A percentile compares a stretch with the other conserved stretches of the same genome.
phyloP scores from a whole-genome alignment of 768 basidiomycete species.

The Porphyrellus cyaneotinctus region DNA sequence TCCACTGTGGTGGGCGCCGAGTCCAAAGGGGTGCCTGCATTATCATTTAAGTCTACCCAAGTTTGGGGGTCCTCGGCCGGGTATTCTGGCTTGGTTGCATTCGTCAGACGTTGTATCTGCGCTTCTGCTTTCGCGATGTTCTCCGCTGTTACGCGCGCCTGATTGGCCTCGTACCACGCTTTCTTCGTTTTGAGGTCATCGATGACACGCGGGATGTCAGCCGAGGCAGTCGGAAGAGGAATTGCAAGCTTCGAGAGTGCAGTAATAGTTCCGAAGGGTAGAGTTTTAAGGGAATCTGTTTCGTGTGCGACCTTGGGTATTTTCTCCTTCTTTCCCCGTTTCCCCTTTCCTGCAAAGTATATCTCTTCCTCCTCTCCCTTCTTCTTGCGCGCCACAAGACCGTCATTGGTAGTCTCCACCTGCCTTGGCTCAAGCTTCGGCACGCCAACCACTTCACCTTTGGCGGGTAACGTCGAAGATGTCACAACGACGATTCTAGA shows the following conservation, averaged over 20 bases:
- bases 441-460: conserved; percentile 53
- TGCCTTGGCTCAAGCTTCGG: conserved; percentile 81
- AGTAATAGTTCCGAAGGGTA: conserved; percentile 81
- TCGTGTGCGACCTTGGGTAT: conserved; percentile 39
- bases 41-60: conserved; percentile 35
- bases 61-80: conserved; percentile 25
- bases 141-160: conserved; percentile 71
- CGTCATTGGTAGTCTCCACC: conserved; percentile 67
- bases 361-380: conserved; percentile 83
- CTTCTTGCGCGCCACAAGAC: conserved; percentile 80
- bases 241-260: conserved; percentile 88
- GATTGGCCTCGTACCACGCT: conserved; percentile 92
- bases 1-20: conserved; percentile 41
- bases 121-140: conserved; percentile 78
- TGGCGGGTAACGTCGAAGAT: conserved; percentile 38
- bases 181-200: conserved; percentile 93
- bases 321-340: conserved; percentile 56
- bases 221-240: conserved; percentile 72
- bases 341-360: conserved; percentile 74
- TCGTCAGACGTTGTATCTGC: conserved; percentile 61
- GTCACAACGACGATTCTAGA: conserved; percentile 43
- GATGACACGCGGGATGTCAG: conserved; percentile 78
- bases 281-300: conserved; percentile 44
- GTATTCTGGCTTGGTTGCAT: conserved; percentile 36
- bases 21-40: conserved; percentile 43